Base-by-base conservation (phyloP, 2,329 filamentous ascomycete genomes). In the Massarina eburnea region DNA sequence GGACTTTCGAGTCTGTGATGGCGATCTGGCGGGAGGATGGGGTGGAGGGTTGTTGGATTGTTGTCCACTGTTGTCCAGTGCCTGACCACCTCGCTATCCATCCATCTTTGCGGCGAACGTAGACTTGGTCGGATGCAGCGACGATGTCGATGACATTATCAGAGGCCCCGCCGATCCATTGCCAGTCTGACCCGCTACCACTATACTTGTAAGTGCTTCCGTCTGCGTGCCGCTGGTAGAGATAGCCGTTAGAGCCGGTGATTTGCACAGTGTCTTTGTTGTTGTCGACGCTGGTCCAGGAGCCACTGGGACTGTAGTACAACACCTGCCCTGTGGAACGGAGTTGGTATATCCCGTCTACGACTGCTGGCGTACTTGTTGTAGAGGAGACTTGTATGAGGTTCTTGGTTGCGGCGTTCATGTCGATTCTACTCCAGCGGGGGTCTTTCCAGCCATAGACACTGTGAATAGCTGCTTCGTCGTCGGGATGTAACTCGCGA, bases 401-500 rank as follows among this genome's bases (percentile, higher is more conserved):
- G 21, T 41, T 39, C 30, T 48, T 56, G 4, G 51, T 55, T 2
- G 44, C 50, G 3, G 51, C 38, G 34, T 58, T 59, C 4, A 49
- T 30, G 30, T 62, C 61, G 24, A 64, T 57, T 2, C 48, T 43
- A 10, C 12, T 58, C 61, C 61, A 66, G 21, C 50, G 52, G 1
- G 62, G 62, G 8, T 43, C 49, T 38, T 55, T 61, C 62, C 62
- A 66, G 26, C 62, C 62, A 36, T 66, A 64, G 5, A 62, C 39
- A 8, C 20, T 49, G 39, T 66, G 59, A n/a, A 61, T 49, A 10
- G 58, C 62, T 21, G 58, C 62, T 37, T 59, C 51, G 39, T 66
- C 62, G 37, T 66, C 62, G 0, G 62, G 44, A 26, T 64, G 57
- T 15, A 64, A 30, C 2, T 52, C 52, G 4, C 54, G 50, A 15